These are phyloP conservation scores for Claviceps arundinis DNA, from an alignment of 2,329 filamentous ascomycete genomes.

Conservation along the genomic window DNA sequence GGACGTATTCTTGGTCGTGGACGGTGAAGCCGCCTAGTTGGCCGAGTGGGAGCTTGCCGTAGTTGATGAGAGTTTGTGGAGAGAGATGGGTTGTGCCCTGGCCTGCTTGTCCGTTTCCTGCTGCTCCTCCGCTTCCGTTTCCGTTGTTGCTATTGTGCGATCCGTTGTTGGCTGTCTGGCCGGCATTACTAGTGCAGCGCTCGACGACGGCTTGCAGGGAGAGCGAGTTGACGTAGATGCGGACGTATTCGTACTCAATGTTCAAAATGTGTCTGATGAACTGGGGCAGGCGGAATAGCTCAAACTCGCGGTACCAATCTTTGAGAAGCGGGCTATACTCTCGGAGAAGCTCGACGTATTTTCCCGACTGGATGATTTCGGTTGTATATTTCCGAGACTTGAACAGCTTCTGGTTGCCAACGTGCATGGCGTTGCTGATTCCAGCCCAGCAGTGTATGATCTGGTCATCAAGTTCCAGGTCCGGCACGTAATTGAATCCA, in stretches of 20 bases:
- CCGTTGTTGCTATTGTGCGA: conserved; percentile 9
- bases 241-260: conserved; percentile 92
- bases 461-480: conserved; percentile 53
- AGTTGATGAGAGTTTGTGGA: conserved; percentile 51
- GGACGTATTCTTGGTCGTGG: conserved; percentile 59
- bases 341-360: conserved; percentile 68
- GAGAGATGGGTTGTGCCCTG: conserved; percentile 28
- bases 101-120: conserved; percentile 18
- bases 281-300: conserved; percentile 55
- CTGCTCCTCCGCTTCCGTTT: not conserved
- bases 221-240: conserved; percentile 88
- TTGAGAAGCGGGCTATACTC: conserved; percentile 67
- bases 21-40: conserved; percentile 50
- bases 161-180: conserved; percentile 26
- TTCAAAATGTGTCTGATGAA: conserved; percentile 64
- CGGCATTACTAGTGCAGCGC: conserved; percentile 67
- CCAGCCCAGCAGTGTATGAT: conserved; percentile 85
- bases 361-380: conserved; percentile 73
- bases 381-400: conserved; percentile 77
- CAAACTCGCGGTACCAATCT: conserved; percentile 72
- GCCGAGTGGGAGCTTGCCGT: conserved; percentile 49
- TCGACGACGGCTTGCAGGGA: conserved; percentile 92
- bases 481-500: conserved; percentile 52
- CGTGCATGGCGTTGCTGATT: conserved; percentile 84
- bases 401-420: conserved; percentile 81